A percentile compares a stretch with the other conserved stretches of the same genome.
phyloP scores from a whole-genome alignment of 2,329 filamentous ascomycete species.

The Aspergillus pseudonomiae region DNA sequence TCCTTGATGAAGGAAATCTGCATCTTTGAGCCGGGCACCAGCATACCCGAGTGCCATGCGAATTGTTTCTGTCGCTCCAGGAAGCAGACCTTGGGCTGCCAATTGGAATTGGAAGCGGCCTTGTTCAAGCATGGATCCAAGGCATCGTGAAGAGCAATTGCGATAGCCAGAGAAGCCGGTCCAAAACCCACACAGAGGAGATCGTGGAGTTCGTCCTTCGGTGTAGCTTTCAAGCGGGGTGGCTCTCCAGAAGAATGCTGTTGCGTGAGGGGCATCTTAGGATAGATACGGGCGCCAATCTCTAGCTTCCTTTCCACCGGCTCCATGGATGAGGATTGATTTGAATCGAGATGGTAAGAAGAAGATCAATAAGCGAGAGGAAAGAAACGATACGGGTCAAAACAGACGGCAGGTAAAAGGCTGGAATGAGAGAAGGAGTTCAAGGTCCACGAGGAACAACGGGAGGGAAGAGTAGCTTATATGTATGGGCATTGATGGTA shows the following conservation, averaged over 20 bases:
- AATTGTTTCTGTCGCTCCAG: slow-evolving; percentile 83
- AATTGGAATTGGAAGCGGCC: slow-evolving; percentile 40
- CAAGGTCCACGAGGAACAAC: slow-evolving; percentile 12
- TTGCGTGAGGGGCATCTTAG: slow-evolving; percentile 27
- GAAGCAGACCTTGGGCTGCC: slow-evolving; percentile 75
- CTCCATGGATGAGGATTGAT: slow-evolving; percentile 22
- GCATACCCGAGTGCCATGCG: slow-evolving; percentile 94
- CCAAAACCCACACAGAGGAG: slow-evolving; percentile 91
- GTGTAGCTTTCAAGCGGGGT: slow-evolving; percentile 57
- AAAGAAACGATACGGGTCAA: not conserved
- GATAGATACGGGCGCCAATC: slow-evolving; percentile 28
- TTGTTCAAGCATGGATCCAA: slow-evolving; percentile 54
- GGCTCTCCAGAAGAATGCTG: slow-evolving; percentile 22
- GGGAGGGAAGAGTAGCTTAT: slow-evolving; percentile 17
- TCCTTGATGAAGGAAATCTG: slow-evolving; percentile 98
- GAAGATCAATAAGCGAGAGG: not conserved
- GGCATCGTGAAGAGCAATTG: slow-evolving; percentile 84
- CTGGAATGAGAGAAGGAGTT: slow-evolving; percentile 4
- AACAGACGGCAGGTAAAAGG: not conserved
- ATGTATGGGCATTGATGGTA: slow-evolving; percentile 17
- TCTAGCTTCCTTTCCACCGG: slow-evolving; percentile 28
- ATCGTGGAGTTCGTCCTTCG: slow-evolving; percentile 71
- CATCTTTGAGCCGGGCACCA: slow-evolving; percentile 91
- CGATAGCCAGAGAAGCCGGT: slow-evolving; percentile 85
- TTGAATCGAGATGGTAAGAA: not conserved